A percentile compares a stretch with the other conserved stretches of the same genome.
These are phyloP conservation scores for Hypoxylon subgilvum DNA, from an alignment of 495 filamentous ascomycete species.

Conservation along the genomic window DNA sequence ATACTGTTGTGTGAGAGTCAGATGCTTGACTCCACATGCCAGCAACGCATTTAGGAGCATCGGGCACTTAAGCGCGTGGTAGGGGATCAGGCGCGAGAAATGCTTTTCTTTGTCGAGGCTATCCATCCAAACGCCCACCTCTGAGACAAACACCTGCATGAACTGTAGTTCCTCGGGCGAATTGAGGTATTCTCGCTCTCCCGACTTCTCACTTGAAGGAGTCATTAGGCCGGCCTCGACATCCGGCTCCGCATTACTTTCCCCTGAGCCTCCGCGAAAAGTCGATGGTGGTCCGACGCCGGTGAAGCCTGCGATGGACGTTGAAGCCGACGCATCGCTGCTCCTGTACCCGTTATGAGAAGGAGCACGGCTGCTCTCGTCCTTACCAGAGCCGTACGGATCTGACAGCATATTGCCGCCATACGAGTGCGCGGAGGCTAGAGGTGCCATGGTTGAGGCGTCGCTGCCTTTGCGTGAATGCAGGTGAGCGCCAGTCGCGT, in stretches of 20 bases:
- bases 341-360: constrained; percentile 35
- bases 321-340: constrained; percentile 41
- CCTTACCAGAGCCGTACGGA: constrained; percentile 33
- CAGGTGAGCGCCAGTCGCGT: constrained; percentile 30
- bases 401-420: constrained; percentile 28
- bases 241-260: constrained; percentile 20
- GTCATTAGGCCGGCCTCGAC: constrained; percentile 52
- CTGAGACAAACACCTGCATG: constrained; percentile 90
- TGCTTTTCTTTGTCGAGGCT: constrained; percentile 85
- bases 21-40: constrained; percentile 85
- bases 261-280: constrained; percentile 27
- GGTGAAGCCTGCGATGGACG: constrained; percentile 40
- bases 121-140: constrained; percentile 95
- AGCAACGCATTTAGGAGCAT: constrained; percentile 92
- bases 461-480: constrained; percentile 35
- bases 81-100: constrained; percentile 83
- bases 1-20: constrained; percentile 74
- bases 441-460: constrained; percentile 27
- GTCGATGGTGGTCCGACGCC: constrained; percentile 35
- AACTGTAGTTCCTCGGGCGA: constrained; percentile 78
- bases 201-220: constrained; percentile 55
- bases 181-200: constrained; percentile 63
- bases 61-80: constrained; percentile 78
- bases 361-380: constrained; percentile 17
- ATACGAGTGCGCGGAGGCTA: constrained; percentile 16